Evolutionary conservation across 2,329 filamentous ascomycete genomes (phyloP), one percentile per base, ranked within the genome.

Genomic region (Sporothrix brasiliensis): DNA sequence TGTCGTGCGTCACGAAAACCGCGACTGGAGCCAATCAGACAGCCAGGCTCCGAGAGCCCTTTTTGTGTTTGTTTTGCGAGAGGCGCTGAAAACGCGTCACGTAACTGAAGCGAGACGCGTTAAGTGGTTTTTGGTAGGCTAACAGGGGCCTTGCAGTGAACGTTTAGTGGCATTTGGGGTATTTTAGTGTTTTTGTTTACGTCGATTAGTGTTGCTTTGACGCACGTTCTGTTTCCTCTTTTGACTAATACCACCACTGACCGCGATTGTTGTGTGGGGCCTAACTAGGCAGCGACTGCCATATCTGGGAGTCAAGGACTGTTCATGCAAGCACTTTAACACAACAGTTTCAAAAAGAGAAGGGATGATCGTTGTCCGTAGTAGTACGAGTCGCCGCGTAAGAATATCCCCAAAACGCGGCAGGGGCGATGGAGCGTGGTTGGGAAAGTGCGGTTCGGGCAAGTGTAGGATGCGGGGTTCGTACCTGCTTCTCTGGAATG

Each of bases 401-500:
- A 49, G 7, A 6, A 66, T 10, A 52, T 34, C 44, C 10, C 27
- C 19, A n/a, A 27, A 50, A 66, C 63, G 27, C 44, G 47, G 63
- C 63, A 66, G 63, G 63, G 9, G 56, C 54, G 67, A 53, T 24
- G 24, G 41, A 13, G 66, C 30, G 50, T 60, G 56, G 67, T 53
- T 39, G 44, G 53, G 44, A 34, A 34, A 34, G 19, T 7, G 39
- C 16, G 54, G 16, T 13, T 19, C 11, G 4, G 21, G 21, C n/a
- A 14, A 10, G 30, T 34, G 21, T 39, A 34, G 19, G 60, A 60
- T 69, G 69, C 69, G 66, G 69, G 69, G 66, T 68, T 56, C 66
- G 44, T 71, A 65, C 60, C 58, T 68, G n/a, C 67, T 47, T 56
- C 34, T 56, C 39, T 56, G 66, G 66, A 56, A 68, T 68, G 67